Base-by-base conservation (phyloP, 495 filamentous ascomycete species). In the Xanthoparmelia taractica region DNA sequence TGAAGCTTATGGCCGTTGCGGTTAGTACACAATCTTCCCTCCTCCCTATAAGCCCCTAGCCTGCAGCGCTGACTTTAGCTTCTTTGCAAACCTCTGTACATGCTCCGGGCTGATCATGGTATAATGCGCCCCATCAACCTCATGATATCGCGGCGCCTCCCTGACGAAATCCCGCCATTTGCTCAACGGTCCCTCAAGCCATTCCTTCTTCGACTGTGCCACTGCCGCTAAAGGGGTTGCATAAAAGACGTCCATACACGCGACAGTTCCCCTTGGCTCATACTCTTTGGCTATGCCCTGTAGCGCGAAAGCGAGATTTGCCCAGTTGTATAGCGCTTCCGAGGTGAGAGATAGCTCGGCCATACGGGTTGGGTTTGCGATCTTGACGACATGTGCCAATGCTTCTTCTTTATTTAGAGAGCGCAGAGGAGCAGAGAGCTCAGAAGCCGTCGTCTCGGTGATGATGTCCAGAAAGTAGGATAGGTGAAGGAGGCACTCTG, bases 201-300 rank as follows among this genome's bases (percentile, higher is more conserved):
- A 82, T 40, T 82, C 73, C 59, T 75, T 63, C 25, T 69, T 73
- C 11, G 66, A 69, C 25, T 68, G 57, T 2, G 79, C 82, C 15
- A 72, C 76, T 0, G 67, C 70, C 20, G 68, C 72, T 23, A 82
- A 63, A 3, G 81, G 82, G 6, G 68, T 60, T 17, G 73, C 75
- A 23, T 75, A 73, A 63, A 85, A 83, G 2, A 82, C 73, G 67
- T 84, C 81, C 62, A 84, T 78, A 1, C 54, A 29, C 0, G 56
- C 52, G 0, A 84, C 73, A 1, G 12, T 56, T 1, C 80, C 79
- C 0, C 10, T 15, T 0, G 83, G 81, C 34, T 84, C 81, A 67
- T 84, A 85, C 41, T 81, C 73, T 17, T 68, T 66, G 0, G 76
- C 77, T 23, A 80, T 76, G 18, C 65, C 68, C 66, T 82, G 80